A percentile compares a stretch with the other conserved stretches of the same genome.
These are phyloP conservation scores for Phialemoniopsis sp. DNA, from an alignment of 2,329 filamentous ascomycete species.

Conservation along the genomic window DNA sequence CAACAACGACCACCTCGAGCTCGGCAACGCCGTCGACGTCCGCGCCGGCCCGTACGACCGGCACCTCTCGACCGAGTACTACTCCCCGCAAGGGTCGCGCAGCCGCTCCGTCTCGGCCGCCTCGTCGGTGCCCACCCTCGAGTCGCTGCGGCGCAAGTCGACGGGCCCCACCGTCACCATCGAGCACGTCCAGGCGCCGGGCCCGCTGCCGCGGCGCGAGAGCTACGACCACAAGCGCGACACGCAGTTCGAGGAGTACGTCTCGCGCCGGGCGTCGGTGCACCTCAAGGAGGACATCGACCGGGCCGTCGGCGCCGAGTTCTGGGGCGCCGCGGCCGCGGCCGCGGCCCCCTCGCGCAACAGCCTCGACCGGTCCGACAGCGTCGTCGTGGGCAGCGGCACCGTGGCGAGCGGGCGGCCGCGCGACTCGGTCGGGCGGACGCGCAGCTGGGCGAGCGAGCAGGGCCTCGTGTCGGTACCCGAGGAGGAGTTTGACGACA, in stretches of 20 bases:
- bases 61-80: slow-evolving; percentile 9
- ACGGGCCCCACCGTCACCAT: slow-evolving; percentile 2
- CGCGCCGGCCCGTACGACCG: slow-evolving; percentile 9
- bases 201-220: neutral
- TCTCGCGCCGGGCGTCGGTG: slow-evolving; percentile 7
- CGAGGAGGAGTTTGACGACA: slow-evolving; percentile 26
- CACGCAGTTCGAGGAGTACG: slow-evolving; percentile 19
- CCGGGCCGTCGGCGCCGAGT: slow-evolving; percentile 23
- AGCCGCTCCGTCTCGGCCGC: neutral
- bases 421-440: slow-evolving; percentile 17
- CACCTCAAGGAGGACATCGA: slow-evolving; percentile 21
- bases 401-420: slow-evolving; percentile 8
- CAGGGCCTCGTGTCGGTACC: slow-evolving; percentile 30
- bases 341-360: neutral
- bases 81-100: neutral
- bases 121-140: neutral
- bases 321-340: slow-evolving; percentile 18
- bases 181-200: slow-evolving; percentile 1
- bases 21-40: slow-evolving; percentile 16
- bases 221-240: slow-evolving; percentile 20
- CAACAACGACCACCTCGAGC: slow-evolving; percentile 17
- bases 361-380: slow-evolving; percentile 15
- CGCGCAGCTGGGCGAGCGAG: slow-evolving; percentile 30
- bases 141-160: slow-evolving; percentile 1
- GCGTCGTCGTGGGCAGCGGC: slow-evolving; percentile 15